phyloP scores from a whole-genome alignment of 2,329 filamentous ascomycete species.

The Calonectria hawksworthii region DNA sequence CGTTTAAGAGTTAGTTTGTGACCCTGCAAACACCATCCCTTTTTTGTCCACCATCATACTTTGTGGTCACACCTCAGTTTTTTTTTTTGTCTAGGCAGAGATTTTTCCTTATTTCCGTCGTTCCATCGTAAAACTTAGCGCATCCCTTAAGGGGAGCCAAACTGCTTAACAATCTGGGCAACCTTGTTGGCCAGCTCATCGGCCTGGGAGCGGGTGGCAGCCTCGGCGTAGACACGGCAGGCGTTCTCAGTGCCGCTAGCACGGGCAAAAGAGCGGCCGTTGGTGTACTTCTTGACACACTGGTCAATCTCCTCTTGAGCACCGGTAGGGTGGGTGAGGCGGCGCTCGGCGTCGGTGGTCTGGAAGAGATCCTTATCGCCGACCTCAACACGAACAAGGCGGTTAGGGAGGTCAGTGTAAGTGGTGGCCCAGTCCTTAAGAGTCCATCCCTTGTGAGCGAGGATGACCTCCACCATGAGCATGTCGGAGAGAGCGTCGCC shows the following conservation, averaged over 20 bases:
- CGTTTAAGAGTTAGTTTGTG: not conserved
- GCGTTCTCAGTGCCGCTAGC: constrained; percentile 97
- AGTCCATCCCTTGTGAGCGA: constrained; percentile 94
- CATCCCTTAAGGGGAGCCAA: constrained; percentile 50
- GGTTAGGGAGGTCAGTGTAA: constrained; percentile 94
- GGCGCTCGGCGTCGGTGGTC: constrained; percentile 92
- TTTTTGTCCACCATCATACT: constrained; percentile 1
- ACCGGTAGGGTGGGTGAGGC: constrained; percentile 82
- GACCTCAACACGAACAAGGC: constrained; percentile 94
- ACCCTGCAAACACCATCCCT: not conserved
- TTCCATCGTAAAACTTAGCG: constrained; percentile 21
- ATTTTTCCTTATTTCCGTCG: constrained; percentile 16
- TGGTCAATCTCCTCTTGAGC: constrained; percentile 90
- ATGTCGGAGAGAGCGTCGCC: constrained; percentile 97
- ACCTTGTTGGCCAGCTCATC: constrained; percentile 92
- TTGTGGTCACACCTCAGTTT: constrained; percentile 18
- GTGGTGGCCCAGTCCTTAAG: constrained; percentile 93
- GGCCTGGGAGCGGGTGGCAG: constrained; percentile 88
- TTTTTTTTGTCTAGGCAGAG: constrained; percentile 25
- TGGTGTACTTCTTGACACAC: constrained; percentile 90
- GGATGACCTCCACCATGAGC: constrained; percentile 94
- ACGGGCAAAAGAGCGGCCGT: constrained; percentile 90
- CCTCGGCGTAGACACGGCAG: constrained; percentile 95
- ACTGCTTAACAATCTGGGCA: constrained; percentile 78
- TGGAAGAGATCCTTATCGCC: constrained; percentile 89